Conservation (phyloP, 2,329 filamentous ascomycete genomes). For the Byssothecium circinans region DNA sequence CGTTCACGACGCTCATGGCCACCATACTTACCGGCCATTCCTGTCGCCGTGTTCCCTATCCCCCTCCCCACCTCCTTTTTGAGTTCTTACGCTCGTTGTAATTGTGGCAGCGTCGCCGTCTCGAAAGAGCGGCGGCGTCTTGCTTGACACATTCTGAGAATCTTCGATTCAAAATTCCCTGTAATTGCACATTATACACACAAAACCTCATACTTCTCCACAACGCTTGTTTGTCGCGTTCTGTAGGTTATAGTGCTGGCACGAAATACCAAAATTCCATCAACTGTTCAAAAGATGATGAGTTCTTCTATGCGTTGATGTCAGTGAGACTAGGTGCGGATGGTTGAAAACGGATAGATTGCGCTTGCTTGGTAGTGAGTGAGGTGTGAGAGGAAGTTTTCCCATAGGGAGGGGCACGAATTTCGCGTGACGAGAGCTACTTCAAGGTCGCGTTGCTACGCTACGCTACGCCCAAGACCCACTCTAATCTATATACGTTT, state of each 20-base stretch:
- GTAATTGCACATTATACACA: conserved; percentile 15
- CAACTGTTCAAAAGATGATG: conserved; percentile 5
- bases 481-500: too few species aligned
- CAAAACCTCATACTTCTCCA: neutral
- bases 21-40: conserved; percentile 26
- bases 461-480: too few species aligned
- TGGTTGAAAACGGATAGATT: too few species aligned
- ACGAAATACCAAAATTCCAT: conserved; percentile 22
- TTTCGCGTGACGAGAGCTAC: conserved; percentile 2
- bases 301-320: neutral
- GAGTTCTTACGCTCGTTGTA: conserved; percentile 46
- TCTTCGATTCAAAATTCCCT: conserved; percentile 32
- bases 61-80: conserved; percentile 17
- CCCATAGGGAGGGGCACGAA: neutral
- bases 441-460: too few species aligned
- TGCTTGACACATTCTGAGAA: conserved; percentile 31
- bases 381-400: too few species aligned
- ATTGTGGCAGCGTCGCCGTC: conserved; percentile 24
- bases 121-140: conserved; percentile 10
- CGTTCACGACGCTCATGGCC: conserved; percentile 38
- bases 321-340: too few species aligned
- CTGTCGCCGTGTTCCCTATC: conserved; percentile 28
- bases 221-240: conserved; percentile 17
- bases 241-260: conserved; percentile 38
- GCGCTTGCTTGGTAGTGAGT: too few species aligned